Percentiles rank a stretch among this genome's conserved stretches.
Conservation (phyloP, 2,329 filamentous ascomycete genomes). For the Sclerotinia spermophila region DNA sequence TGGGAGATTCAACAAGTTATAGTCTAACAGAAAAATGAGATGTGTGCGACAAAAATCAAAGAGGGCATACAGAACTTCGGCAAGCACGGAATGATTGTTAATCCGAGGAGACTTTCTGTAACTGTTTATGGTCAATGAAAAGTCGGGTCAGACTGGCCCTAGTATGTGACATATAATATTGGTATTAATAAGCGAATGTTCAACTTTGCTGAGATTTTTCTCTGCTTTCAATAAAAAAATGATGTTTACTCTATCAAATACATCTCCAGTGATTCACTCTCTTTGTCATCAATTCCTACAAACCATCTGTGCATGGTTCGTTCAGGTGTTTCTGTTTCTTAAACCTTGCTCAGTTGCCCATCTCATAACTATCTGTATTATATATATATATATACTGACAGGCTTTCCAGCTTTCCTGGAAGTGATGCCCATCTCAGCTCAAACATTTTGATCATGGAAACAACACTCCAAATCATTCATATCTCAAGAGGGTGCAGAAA, state of each 20-base stretch:
- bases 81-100: background rate
- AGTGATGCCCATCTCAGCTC: background rate
- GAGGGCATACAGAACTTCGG: no score
- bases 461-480: rapidly evolving
- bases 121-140: background rate
- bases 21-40: background rate
- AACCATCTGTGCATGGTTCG: background rate
- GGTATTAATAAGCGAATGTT: background rate
- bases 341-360: background rate
- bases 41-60: background rate
- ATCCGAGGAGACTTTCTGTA: background rate
- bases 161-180: background rate
- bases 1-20: background rate
- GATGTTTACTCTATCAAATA: background rate
- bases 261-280: background rate
- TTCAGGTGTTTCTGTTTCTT: background rate
- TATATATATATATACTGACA: background rate
- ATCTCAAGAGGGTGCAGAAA: background rate
- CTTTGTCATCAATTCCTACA: background rate
- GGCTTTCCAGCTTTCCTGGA: background rate
- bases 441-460: background rate
- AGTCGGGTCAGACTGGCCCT: background rate
- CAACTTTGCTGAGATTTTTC: background rate
- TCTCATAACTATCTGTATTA: background rate
- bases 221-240: background rate